Evolutionary conservation across 1,284 basidiomycete genomes (phyloP).

Genomic region (Coniferiporia sulphurascens): DNA sequence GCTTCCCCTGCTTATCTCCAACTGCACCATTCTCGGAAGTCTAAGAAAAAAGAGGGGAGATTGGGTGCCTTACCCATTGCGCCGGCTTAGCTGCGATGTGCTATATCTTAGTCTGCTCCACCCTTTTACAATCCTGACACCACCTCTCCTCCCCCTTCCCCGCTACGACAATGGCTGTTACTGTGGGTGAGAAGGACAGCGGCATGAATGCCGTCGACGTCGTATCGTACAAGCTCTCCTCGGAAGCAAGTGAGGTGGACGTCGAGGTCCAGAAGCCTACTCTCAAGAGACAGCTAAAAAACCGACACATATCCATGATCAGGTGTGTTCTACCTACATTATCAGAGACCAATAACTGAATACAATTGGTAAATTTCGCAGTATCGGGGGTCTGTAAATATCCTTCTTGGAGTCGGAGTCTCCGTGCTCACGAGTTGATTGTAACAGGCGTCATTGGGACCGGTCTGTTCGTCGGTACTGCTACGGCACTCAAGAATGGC

Average conservation of each 20-base stretch:
- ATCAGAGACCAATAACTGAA: constrained; percentile 12
- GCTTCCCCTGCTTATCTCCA: too few species aligned
- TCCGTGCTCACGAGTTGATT: background rate
- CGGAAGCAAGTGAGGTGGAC: background rate
- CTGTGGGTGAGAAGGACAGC: background rate
- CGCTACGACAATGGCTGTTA: background rate
- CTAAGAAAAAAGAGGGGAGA: too few species aligned
- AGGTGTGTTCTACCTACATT: constrained; percentile 35
- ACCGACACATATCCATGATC: constrained; percentile 67
- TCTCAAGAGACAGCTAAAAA: constrained; percentile 57
- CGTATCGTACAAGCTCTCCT: background rate
- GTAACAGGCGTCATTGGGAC: constrained; percentile 72
- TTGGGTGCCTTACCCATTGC: too few species aligned
- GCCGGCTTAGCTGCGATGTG: too few species aligned
- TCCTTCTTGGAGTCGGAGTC: background rate
- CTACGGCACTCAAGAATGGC: constrained; percentile 45
- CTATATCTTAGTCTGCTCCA: too few species aligned
- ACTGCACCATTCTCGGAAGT: too few species aligned
- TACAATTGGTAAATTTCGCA: background rate
- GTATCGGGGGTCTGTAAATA: constrained; percentile 9
- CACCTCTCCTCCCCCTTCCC: background rate
- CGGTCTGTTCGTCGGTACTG: constrained; percentile 63
- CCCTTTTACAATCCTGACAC: background rate
- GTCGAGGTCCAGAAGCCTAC: constrained; percentile 21
- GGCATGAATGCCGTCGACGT: background rate